Conservation (phyloP, 2,329 filamentous ascomycete genomes). For the Pseudocercospora crystallina region DNA sequence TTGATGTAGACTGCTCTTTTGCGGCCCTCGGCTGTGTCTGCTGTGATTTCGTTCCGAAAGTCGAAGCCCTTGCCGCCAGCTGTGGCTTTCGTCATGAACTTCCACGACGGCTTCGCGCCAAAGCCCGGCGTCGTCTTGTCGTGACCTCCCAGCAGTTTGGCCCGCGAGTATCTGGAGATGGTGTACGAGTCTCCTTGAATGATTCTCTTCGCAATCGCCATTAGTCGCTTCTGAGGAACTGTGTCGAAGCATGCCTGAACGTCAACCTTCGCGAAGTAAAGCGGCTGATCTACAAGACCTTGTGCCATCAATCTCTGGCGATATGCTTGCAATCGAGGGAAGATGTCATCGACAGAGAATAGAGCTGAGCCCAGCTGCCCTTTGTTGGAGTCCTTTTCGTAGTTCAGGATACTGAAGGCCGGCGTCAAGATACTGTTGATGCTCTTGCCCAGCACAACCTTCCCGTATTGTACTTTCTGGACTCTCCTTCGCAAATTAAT, state of each 20-base stretch:
- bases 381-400: constrained; percentile 63
- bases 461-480: constrained; percentile 54
- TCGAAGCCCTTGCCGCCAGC: constrained; percentile 28
- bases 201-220: constrained; percentile 63
- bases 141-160: constrained; percentile 52
- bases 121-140: constrained; percentile 35
- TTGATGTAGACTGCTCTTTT: constrained; percentile 76
- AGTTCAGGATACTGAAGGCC: constrained; percentile 72
- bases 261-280: constrained; percentile 92
- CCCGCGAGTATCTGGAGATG: constrained; percentile 72
- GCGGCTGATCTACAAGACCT: constrained; percentile 38
- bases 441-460: constrained; percentile 58
- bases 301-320: constrained; percentile 49
- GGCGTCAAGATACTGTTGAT: constrained; percentile 72
- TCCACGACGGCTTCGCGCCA: constrained; percentile 38
- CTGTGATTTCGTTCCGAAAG: constrained; percentile 32
- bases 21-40: constrained; percentile 39
- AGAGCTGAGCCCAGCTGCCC: constrained; percentile 72
- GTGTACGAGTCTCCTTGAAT: constrained; percentile 64
- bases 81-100: constrained; percentile 43
- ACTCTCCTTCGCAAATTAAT: constrained; percentile 75
- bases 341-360: constrained; percentile 79
- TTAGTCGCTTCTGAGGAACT: constrained; percentile 76
- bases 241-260: constrained; percentile 93
- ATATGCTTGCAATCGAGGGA: constrained; percentile 70